Percentiles rank a stretch among this genome's conserved stretches.
Evolutionary conservation across 805 yeast genomes (phyloP).

Genomic region (Wickerhamiella australiensis): DNA sequence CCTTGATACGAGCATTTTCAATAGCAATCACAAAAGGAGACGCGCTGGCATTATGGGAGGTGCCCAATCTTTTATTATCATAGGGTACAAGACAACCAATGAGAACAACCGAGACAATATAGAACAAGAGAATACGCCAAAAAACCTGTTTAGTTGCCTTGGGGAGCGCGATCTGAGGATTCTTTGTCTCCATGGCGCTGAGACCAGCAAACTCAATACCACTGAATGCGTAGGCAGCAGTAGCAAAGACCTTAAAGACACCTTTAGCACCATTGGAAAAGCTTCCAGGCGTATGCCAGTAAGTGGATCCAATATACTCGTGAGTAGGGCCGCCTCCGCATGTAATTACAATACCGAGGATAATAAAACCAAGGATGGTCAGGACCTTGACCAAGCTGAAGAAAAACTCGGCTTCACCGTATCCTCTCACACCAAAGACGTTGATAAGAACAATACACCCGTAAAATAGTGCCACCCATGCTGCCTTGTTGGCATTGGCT

Average conservation of each 20-base stretch:
- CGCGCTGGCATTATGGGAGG: constrained; percentile 47
- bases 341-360: constrained; percentile 40
- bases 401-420: constrained; percentile 58
- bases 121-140: constrained; percentile 67
- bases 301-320: constrained; percentile 40
- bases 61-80: constrained; percentile 38
- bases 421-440: constrained; percentile 44
- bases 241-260: constrained; percentile 57
- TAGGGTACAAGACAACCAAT: constrained; percentile 67
- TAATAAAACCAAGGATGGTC: constrained; percentile 51
- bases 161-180: constrained; percentile 58
- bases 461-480: constrained; percentile 47
- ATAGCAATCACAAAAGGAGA: constrained; percentile 70
- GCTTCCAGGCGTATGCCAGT: constrained; percentile 57
- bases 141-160: constrained; percentile 70
- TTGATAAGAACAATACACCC: constrained; percentile 39
- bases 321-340: constrained; percentile 44
- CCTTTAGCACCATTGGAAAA: constrained; percentile 58
- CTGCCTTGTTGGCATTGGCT: constrained; percentile 38
- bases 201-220: constrained; percentile 66
- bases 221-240: constrained; percentile 66
- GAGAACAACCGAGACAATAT: constrained; percentile 44
- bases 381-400: constrained; percentile 47
- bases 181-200: constrained; percentile 63
- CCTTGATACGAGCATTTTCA: constrained; percentile 50